These are phyloP conservation scores for Picea abies DNA, from an alignment of 83 land plant species.

Conservation along the genomic window DNA sequence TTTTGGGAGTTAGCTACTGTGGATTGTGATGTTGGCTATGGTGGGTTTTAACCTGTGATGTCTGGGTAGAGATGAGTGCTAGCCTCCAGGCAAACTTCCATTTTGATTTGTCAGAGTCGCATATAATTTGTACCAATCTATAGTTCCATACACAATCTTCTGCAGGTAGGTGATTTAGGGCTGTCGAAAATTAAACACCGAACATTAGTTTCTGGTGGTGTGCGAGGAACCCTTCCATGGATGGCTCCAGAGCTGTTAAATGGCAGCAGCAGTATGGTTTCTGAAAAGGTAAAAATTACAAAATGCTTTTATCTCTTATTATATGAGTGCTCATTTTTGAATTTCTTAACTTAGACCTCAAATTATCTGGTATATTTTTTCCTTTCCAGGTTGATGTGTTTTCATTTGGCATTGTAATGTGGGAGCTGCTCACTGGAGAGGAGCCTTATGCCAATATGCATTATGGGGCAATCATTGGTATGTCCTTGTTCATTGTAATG, in stretches of 20 bases:
- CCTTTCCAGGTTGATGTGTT: conserved; percentile 75
- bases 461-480: conserved; percentile 79
- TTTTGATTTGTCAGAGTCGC: neutral
- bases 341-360: neutral
- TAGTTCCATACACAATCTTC: neutral
- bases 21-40: neutral
- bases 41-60: neutral
- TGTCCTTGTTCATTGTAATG: neutral
- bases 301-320: neutral
- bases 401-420: conserved; percentile 81
- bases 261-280: conserved; percentile 78
- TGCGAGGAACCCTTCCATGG: conserved; percentile 78
- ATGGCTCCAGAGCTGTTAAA: conserved; percentile 83
- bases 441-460: conserved; percentile 90
- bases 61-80: neutral
- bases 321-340: neutral
- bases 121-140: neutral
- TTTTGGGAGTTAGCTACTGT: neutral
- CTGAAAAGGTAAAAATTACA: conserved; percentile 65
- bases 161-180: conserved; percentile 83
- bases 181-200: conserved; percentile 73
- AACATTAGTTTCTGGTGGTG: conserved; percentile 84
- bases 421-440: conserved; percentile 86
- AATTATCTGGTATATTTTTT: neutral
- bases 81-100: neutral